phyloP scores from a whole-genome alignment of 1,284 basidiomycete species.

The Sporisorium graminicola region DNA sequence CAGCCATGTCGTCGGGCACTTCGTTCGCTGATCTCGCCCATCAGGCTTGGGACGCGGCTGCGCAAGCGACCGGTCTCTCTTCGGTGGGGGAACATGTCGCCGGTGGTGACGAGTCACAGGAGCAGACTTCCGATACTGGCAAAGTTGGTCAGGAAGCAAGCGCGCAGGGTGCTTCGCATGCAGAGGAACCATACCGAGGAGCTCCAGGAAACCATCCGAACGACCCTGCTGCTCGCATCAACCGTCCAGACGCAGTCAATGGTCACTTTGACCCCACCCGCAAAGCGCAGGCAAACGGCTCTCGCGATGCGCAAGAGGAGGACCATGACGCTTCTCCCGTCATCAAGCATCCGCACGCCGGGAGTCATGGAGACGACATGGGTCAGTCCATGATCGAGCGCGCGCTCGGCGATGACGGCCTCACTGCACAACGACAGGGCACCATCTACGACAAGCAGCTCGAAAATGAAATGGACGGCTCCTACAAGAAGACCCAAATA shows the following conservation, averaged over 20 bases:
- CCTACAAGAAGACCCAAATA: slow-evolving; percentile 27
- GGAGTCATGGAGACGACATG: slow-evolving; percentile 31
- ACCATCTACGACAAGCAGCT: slow-evolving; percentile 40
- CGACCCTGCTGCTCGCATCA: slow-evolving; percentile 46
- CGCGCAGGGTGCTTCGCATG: not conserved
- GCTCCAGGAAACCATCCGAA: slow-evolving; percentile 53
- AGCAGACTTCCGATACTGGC: not conserved
- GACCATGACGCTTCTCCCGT: not conserved
- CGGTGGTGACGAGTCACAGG: not conserved
- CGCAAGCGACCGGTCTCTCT: slow-evolving; percentile 32
- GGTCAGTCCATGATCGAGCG: slow-evolving; percentile 47
- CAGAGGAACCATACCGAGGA: slow-evolving; percentile 19
- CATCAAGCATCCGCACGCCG: slow-evolving; percentile 5
- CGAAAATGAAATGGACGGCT: slow-evolving; percentile 46
- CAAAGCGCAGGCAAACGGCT: slow-evolving; percentile 2
- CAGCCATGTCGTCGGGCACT: slow-evolving; percentile 47
- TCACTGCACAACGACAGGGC: slow-evolving; percentile 42
- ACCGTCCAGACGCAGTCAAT: slow-evolving; percentile 46
- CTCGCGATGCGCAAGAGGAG: not conserved
- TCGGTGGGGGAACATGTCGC: slow-evolving; percentile 10
- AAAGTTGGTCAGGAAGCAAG: not conserved
- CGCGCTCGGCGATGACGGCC: slow-evolving; percentile 44
- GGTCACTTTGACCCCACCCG: not conserved
- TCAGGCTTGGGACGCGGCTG: slow-evolving; percentile 48
- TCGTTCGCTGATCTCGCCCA: slow-evolving; percentile 53